phyloP scores from a whole-genome alignment of 495 filamentous ascomycete genomes.

The Apiosordaria backusii region DNA sequence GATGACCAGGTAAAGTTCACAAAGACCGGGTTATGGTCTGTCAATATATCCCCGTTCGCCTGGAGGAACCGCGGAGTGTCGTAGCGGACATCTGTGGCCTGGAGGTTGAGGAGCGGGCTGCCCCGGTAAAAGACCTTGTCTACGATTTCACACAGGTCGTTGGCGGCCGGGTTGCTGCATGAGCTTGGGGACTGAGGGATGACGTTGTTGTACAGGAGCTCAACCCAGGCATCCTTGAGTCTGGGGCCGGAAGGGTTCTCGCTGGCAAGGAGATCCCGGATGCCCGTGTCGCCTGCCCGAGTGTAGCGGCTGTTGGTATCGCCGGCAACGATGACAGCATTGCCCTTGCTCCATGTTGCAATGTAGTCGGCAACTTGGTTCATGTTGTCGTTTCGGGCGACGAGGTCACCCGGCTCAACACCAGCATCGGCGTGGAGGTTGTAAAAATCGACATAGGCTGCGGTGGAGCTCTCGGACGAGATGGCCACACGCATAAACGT shows the following conservation, averaged over 20 bases:
- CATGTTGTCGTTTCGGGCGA: conserved; percentile 52
- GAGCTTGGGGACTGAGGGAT: conserved; percentile 43
- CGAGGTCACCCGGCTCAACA: conserved; percentile 43
- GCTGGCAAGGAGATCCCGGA: conserved; percentile 37
- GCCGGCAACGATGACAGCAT: conserved; percentile 57
- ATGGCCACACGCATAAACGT: conserved; percentile 53
- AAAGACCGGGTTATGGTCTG: conserved; percentile 59
- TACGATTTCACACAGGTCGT: conserved; percentile 55
- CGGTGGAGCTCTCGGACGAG: conserved; percentile 20
- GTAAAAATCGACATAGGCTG: conserved; percentile 55
- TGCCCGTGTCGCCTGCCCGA: conserved; percentile 47
- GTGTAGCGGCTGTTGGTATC: conserved; percentile 61
- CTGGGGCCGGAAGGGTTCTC: conserved; percentile 31
- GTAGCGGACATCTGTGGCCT: conserved; percentile 47
- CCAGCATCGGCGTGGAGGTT: conserved; percentile 63
- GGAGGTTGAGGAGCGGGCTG: conserved; percentile 42
- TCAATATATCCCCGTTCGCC: conserved; percentile 50
- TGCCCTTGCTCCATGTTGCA: conserved; percentile 47
- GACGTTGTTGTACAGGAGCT: conserved; percentile 42
- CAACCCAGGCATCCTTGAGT: conserved; percentile 53
- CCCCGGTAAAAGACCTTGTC: conserved; percentile 62
- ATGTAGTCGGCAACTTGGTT: conserved; percentile 56
- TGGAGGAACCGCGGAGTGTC: conserved; percentile 50
- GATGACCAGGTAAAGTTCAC: conserved; percentile 53
- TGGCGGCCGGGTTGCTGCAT: conserved; percentile 50